These are phyloP conservation scores for Kwoniella sp. DNA, from an alignment of 768 basidiomycete species.

Conservation along the genomic window DNA sequence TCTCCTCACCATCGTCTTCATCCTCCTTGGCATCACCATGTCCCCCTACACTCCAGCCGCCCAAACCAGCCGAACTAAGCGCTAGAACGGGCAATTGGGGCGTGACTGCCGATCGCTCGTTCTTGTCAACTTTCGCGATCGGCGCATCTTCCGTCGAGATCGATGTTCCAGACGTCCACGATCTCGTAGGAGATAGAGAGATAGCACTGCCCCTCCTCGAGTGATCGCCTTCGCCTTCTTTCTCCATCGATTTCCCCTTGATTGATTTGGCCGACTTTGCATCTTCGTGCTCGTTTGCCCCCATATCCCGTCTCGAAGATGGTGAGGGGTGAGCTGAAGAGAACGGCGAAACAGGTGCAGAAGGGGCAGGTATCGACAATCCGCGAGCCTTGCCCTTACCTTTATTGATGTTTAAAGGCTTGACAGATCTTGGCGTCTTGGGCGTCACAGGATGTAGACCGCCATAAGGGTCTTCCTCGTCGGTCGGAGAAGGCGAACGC, in stretches of 20 bases:
- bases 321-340: background rate
- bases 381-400: background rate
- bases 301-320: background rate
- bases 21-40: background rate
- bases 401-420: background rate
- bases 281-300: background rate
- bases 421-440: background rate
- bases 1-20: background rate
- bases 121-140: background rate
- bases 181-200: background rate
- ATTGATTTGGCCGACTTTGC: background rate
- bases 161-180: background rate
- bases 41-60: background rate
- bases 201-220: background rate
- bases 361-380: background rate
- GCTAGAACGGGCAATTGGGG: constrained; percentile 1
- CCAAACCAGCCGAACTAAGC: background rate
- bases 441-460: background rate
- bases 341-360: background rate
- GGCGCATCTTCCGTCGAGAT: background rate
- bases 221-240: background rate
- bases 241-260: background rate
- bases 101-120: constrained; percentile 4
- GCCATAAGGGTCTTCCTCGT: background rate
- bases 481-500: no score